Evolutionary conservation across 2,329 filamentous ascomycete genomes (phyloP), one percentile per base, ranked within the genome.

Genomic region (Alternaria tenuissima): DNA sequence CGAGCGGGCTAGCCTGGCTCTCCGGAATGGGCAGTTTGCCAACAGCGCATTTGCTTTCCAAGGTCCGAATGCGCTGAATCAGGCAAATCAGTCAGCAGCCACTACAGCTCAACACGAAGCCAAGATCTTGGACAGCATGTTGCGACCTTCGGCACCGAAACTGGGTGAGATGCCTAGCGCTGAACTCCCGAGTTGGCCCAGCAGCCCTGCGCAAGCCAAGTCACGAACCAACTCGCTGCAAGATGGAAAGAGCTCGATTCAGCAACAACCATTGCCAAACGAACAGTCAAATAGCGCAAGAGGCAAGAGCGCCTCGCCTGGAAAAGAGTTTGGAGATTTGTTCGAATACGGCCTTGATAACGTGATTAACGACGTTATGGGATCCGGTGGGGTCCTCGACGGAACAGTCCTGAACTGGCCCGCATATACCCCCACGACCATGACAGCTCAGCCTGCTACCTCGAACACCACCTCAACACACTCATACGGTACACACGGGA

Each of bases 1-100:
- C 22, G 78, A 82, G 59, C 69, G 70, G 24, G 73, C 74, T 11
- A 73, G 71, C 34, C 62, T 68, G 49, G 69, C 70, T 2, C 42
- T 77, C n/a, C 70, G 63, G 32, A 64, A 62, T 9, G 66, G 69
- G 18, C 67, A 67, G 8, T 49, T 65, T 12, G 44, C 63, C 1
- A 72, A 66, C 36, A 61, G 69, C 16, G 62, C 63, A 7, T 48
- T 52, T 8, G 28, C 48, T 3, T 43, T 48, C n/a, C 28, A 57
- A 7, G 9, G 16, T 26, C 44, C 63, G 2, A 49, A 55, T 14
- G 18, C 64, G 5, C 36, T 68, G 3, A 63, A 68, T 24, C 63
- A 65, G 18, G 42, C 66, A 8, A 55, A 55, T 0, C 56, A 48
- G 6, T 52, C 62, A 3, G 36, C 58, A 11, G 24, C 64, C 11